These are phyloP conservation scores for Penicillium bialowiezense DNA, from an alignment of 495 filamentous ascomycete genomes.

Conservation along the genomic window DNA sequence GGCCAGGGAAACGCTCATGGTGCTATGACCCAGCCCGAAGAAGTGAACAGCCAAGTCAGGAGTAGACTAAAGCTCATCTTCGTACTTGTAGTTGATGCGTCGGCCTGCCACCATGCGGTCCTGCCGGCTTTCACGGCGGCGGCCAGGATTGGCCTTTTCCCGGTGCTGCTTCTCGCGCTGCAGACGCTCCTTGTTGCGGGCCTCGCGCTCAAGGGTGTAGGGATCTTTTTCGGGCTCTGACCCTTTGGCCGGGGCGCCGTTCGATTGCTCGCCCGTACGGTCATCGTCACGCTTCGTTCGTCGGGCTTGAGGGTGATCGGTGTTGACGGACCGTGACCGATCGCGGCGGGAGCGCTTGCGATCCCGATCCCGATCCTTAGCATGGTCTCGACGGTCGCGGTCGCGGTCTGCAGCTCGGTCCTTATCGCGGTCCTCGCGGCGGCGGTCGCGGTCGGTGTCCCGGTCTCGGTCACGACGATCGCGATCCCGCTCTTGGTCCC, in stretches of 20 bases:
- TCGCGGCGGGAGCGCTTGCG: slow-evolving; percentile 57
- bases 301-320: slow-evolving; percentile 41
- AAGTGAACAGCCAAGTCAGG: not conserved
- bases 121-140: slow-evolving; percentile 49
- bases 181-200: slow-evolving; percentile 70
- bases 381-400: slow-evolving; percentile 34
- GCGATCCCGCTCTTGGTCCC: no score
- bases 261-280: slow-evolving; percentile 15
- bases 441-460: slow-evolving; percentile 36
- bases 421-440: slow-evolving; percentile 31
- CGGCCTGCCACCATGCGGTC: slow-evolving; percentile 51
- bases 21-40: no score
- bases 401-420: slow-evolving; percentile 42
- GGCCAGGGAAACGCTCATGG: no score
- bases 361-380: slow-evolving; percentile 46
- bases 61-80: slow-evolving; percentile 44
- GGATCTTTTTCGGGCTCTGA: slow-evolving; percentile 57
- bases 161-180: slow-evolving; percentile 77
- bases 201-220: slow-evolving; percentile 73
- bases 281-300: slow-evolving; percentile 40
- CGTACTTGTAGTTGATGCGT: slow-evolving; percentile 57
- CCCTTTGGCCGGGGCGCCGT: slow-evolving; percentile 3
- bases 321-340: slow-evolving; percentile 40
- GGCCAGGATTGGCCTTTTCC: slow-evolving; percentile 46
- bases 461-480: slow-evolving; percentile 34